phyloP scores from a whole-genome alignment of 1,139 yeast species.

The Suhomyces bolitotheri region DNA sequence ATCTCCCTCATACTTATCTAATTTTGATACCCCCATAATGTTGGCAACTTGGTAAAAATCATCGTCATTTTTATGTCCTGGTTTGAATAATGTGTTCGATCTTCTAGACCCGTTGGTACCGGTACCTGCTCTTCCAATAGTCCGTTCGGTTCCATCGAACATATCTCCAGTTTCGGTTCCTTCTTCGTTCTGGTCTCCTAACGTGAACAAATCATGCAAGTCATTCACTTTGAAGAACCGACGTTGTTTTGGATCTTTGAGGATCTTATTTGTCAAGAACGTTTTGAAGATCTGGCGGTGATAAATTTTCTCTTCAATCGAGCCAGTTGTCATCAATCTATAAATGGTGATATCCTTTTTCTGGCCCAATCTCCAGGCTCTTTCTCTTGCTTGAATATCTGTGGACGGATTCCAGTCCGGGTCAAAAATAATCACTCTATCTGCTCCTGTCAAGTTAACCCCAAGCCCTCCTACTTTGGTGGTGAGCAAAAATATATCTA shows the following conservation, averaged over 20 bases:
- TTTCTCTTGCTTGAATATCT: conserved; percentile 92
- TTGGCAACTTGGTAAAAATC: conserved; percentile 56
- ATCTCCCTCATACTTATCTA: conserved; percentile 51
- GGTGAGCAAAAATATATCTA: conserved; percentile 73
- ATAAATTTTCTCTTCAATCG: conserved; percentile 94
- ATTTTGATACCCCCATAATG: conserved; percentile 55
- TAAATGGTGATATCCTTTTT: conserved; percentile 91
- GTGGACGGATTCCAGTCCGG: conserved; percentile 99
- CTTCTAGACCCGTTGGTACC: conserved; percentile 24
- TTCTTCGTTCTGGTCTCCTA: conserved; percentile 71
- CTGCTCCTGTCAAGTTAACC: conserved; percentile 92
- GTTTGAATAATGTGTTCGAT: conserved; percentile 23
- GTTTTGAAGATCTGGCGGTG: conserved; percentile 97
- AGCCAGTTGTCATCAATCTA: conserved; percentile 89
- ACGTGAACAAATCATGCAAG: conserved; percentile 80
- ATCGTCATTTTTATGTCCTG: conserved; percentile 46
- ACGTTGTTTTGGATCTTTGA: conserved; percentile 93
- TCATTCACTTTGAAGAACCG: conserved; percentile 92
- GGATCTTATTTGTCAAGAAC: conserved; percentile 84
- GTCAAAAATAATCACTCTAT: conserved; percentile 88
- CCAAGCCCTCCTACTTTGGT: conserved; percentile 97
- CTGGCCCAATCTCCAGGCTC: conserved; percentile 98
- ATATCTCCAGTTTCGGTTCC: conserved; percentile 68
- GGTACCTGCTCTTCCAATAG: conserved; percentile 23
- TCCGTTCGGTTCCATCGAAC: conserved; percentile 55